These are phyloP conservation scores for Lanmaoa rubissima DNA, from an alignment of 768 basidiomycete genomes.

Conservation along the genomic window DNA sequence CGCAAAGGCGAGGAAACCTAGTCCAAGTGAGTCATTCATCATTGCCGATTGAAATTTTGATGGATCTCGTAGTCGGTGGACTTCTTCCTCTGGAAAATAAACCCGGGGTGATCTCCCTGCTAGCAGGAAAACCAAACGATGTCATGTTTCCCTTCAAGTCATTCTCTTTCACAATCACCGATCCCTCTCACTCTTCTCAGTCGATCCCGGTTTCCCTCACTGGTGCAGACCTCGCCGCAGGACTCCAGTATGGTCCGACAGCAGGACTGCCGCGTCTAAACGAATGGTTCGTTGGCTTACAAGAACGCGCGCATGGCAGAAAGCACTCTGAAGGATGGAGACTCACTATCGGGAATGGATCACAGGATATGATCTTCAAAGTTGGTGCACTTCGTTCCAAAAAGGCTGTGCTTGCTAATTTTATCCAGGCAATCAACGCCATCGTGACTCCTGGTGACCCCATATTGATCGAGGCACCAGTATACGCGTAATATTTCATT, in stretches of 20 bases:
- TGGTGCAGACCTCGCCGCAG: conserved; percentile 58
- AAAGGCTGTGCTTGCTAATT: conserved; percentile 8
- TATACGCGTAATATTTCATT: conserved; percentile 56
- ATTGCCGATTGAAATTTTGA: not conserved
- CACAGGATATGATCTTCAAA: conserved; percentile 89
- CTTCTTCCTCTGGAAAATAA: conserved; percentile 77
- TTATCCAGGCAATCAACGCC: conserved; percentile 59
- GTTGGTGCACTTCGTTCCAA: conserved; percentile 34
- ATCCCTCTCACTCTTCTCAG: conserved; percentile 43
- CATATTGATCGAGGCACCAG: conserved; percentile 79
- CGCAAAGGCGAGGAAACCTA: conserved; percentile 62
- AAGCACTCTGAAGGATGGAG: conserved; percentile 66
- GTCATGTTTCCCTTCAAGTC: conserved; percentile 89
- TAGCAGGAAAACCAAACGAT: conserved; percentile 91
- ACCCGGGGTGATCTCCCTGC: conserved; percentile 76
- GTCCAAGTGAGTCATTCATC: conserved; percentile 48
- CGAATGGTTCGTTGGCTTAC: conserved; percentile 71
- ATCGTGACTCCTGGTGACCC: conserved; percentile 78
- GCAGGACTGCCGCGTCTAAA: conserved; percentile 62
- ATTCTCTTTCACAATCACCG: conserved; percentile 61
- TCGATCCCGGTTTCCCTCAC: conserved; percentile 54
- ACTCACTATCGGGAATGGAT: conserved; percentile 76
- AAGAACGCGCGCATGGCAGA: conserved; percentile 67
- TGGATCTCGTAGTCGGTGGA: conserved; percentile 47
- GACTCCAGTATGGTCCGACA: conserved; percentile 78